These are phyloP conservation scores for Pseudogymnoascus sp. DNA, from an alignment of 2,329 filamentous ascomycete genomes.

Conservation along the genomic window DNA sequence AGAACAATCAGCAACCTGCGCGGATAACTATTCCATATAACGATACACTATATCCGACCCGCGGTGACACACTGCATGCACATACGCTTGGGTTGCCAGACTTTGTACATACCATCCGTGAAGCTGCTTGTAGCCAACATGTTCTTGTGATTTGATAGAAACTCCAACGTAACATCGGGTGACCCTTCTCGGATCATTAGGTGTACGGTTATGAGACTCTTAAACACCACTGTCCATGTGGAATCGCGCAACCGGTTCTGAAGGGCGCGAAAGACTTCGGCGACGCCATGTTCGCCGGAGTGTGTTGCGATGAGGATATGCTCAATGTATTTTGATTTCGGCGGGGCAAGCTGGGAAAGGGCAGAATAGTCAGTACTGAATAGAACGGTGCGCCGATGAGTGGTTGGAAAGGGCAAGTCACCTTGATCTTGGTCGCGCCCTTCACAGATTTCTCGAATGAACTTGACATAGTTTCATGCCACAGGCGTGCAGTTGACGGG, in stretches of 20 bases:
- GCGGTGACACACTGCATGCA: conserved; percentile 19
- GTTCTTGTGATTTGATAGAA: conserved; percentile 73
- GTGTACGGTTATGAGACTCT: conserved; percentile 89
- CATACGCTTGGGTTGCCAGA: background rate
- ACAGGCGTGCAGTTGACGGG: conserved; percentile 10
- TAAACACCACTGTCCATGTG: conserved; percentile 99
- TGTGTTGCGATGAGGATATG: conserved; percentile 94
- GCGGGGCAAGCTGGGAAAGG: conserved; percentile 67
- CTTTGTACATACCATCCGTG: conserved; percentile 61
- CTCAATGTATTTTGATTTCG: conserved; percentile 99
- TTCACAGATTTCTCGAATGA: conserved; percentile 99
- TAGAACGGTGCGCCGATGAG: background rate
- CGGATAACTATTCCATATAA: background rate
- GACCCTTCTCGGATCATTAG: conserved; percentile 96
- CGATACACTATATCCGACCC: background rate
- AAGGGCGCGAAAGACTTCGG: conserved; percentile 87
- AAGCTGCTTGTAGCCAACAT: conserved; percentile 83
- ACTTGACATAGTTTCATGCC: conserved; percentile 54
- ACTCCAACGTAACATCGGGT: conserved; percentile 77
- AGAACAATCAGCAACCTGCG: background rate
- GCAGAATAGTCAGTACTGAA: background rate
- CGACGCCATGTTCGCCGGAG: conserved; percentile 87
- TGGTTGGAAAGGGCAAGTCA: conserved; percentile 32
- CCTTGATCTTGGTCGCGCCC: conserved; percentile 97
- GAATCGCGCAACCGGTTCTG: conserved; percentile 86